Percentiles rank a stretch among this genome's conserved stretches.
Conservation (phyloP, 768 basidiomycete species). For the Podaxis rugospora region DNA sequence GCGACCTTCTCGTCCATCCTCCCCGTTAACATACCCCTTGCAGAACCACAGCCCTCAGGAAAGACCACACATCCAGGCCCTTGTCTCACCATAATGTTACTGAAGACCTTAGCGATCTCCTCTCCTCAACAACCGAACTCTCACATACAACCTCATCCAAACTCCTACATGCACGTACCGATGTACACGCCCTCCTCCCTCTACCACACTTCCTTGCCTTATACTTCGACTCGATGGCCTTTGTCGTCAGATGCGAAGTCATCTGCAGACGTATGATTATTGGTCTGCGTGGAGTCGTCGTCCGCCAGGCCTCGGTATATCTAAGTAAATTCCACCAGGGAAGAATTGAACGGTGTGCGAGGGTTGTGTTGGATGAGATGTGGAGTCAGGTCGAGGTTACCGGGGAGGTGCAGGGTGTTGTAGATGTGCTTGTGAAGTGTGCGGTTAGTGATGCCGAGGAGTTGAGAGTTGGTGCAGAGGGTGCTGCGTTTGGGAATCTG, state of each 20-base stretch:
- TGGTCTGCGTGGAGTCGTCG: slow-evolving; percentile 79
- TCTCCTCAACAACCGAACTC: slow-evolving; percentile 79
- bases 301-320: slow-evolving; percentile 88
- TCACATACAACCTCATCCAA: slow-evolving; percentile 80
- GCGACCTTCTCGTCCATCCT: neutral
- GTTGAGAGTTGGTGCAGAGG: slow-evolving; percentile 38
- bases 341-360: slow-evolving; percentile 75
- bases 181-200: slow-evolving; percentile 72
- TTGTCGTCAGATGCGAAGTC: slow-evolving; percentile 85
- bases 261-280: slow-evolving; percentile 91
- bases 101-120: slow-evolving; percentile 71
- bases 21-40: neutral
- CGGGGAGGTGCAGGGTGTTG: slow-evolving; percentile 58
- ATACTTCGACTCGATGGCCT: slow-evolving; percentile 85
- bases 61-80: slow-evolving; percentile 23
- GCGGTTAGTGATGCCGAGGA: slow-evolving; percentile 81
- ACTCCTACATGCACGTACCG: slow-evolving; percentile 70
- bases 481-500: slow-evolving; percentile 19
- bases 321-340: slow-evolving; percentile 82
- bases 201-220: slow-evolving; percentile 73
- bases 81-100: slow-evolving; percentile 41
- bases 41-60: slow-evolving; percentile 22
- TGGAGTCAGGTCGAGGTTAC: slow-evolving; percentile 85
- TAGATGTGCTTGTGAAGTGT: slow-evolving; percentile 70
- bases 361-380: slow-evolving; percentile 91